phyloP scores from a whole-genome alignment of 768 basidiomycete genomes.

The Amanita pseudoporphyria region DNA sequence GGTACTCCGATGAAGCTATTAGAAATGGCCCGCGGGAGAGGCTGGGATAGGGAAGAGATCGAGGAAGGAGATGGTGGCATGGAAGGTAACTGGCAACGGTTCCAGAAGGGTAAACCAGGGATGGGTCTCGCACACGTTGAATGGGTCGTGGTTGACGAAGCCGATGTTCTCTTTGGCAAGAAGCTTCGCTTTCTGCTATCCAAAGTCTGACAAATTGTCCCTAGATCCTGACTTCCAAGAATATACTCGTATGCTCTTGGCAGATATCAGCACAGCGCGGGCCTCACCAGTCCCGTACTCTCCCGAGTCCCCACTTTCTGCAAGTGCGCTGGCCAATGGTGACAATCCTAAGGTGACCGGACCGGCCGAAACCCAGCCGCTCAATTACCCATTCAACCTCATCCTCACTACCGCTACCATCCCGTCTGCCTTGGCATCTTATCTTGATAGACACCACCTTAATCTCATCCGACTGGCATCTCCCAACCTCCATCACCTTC shows the following conservation, averaged over 20 bases:
- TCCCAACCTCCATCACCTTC: slow-evolving; percentile 72
- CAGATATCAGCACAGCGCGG: slow-evolving; percentile 58
- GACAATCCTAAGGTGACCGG: slow-evolving; percentile 8
- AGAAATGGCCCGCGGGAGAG: slow-evolving; percentile 46
- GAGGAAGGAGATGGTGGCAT: slow-evolving; percentile 19
- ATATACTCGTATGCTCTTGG: slow-evolving; percentile 58
- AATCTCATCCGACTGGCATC: slow-evolving; percentile 65
- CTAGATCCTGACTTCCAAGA: slow-evolving; percentile 78
- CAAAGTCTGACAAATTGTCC: neutral
- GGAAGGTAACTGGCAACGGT: slow-evolving; percentile 24
- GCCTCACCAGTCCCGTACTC: slow-evolving; percentile 32
- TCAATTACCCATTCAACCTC: slow-evolving; percentile 69
- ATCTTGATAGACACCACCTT: slow-evolving; percentile 57
- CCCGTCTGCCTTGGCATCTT: slow-evolving; percentile 60
- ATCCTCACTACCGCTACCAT: slow-evolving; percentile 83
- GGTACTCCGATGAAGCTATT: slow-evolving; percentile 61
- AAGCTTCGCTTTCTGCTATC: slow-evolving; percentile 5
- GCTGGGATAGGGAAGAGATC: slow-evolving; percentile 34
- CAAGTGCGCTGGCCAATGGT: slow-evolving; percentile 13
- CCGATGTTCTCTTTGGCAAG: slow-evolving; percentile 81
- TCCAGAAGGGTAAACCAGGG: slow-evolving; percentile 29
- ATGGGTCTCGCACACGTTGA: slow-evolving; percentile 65
- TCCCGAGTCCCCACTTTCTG: slow-evolving; percentile 14
- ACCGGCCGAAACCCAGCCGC: slow-evolving; percentile 15
- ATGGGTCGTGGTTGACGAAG: slow-evolving; percentile 89